Conservation (phyloP, 352 stramenopile species). For the Globisporangium spinosum region DNA sequence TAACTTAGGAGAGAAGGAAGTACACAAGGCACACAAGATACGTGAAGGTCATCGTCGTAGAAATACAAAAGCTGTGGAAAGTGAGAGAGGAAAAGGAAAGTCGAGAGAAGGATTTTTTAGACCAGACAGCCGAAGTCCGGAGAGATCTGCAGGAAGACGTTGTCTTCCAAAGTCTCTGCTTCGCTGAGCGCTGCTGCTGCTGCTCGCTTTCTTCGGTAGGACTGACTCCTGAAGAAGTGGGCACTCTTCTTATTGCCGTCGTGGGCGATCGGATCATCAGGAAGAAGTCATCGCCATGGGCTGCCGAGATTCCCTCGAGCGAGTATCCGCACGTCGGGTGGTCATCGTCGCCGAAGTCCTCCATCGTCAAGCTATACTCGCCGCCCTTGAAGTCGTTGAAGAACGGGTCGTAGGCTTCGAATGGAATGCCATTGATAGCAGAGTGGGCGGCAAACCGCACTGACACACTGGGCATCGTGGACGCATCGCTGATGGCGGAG, state of each 20-base stretch:
- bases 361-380: slow-evolving; percentile 41
- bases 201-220: slow-evolving; percentile 6
- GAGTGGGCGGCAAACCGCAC: slow-evolving; percentile 36
- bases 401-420: slow-evolving; percentile 41
- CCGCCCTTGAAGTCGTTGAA: slow-evolving; percentile 41
- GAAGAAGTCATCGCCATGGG: slow-evolving; percentile 39
- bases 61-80: slow-evolving; percentile 9
- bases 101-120: slow-evolving; percentile 20
- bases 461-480: slow-evolving; percentile 17
- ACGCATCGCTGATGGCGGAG: not conserved
- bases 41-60: slow-evolving; percentile 2
- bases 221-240: not conserved
- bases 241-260: slow-evolving; percentile 33
- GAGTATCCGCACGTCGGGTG: slow-evolving; percentile 44
- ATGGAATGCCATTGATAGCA: slow-evolving; percentile 11
- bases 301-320: slow-evolving; percentile 38
- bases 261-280: slow-evolving; percentile 42
- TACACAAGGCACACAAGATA: not conserved
- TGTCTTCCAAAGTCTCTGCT: slow-evolving; percentile 47
- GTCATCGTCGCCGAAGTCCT: slow-evolving; percentile 47
- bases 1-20: slow-evolving; percentile 8
- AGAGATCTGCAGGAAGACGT: slow-evolving; percentile 84
- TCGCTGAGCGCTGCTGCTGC: slow-evolving; percentile 22
- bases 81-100: not conserved
- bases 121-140: slow-evolving; percentile 81